A percentile compares a stretch with the other conserved stretches of the same genome.
These are phyloP conservation scores for Sclerotinia subarctica DNA, from an alignment of 2,329 filamentous ascomycete genomes.

Conservation along the genomic window DNA sequence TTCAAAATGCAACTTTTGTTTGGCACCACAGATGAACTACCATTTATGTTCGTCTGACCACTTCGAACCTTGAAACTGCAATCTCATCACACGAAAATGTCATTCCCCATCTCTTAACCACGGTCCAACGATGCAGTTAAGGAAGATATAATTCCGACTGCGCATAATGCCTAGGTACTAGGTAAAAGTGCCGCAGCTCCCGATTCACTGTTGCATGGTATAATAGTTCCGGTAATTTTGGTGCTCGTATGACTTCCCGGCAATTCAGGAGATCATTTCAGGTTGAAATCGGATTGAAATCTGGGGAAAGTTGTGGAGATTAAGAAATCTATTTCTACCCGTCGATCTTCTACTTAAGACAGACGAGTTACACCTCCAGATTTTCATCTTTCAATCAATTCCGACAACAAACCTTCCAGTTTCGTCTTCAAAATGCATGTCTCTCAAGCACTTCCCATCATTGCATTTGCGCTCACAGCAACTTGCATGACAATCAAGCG, in stretches of 20 bases:
- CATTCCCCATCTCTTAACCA: background rate
- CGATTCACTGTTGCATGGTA: slow-evolving; percentile 1
- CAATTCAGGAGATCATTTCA: background rate
- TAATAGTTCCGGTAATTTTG: background rate
- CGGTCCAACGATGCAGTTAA: background rate
- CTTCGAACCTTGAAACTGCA: background rate
- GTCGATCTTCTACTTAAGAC: background rate
- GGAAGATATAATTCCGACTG: background rate
- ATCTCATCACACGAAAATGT: background rate
- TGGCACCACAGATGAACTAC: background rate
- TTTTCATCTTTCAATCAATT: background rate
- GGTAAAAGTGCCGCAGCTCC: background rate
- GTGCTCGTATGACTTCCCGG: background rate
- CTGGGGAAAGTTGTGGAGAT: background rate
- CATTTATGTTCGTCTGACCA: slow-evolving; percentile 21
- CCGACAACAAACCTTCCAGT: background rate
- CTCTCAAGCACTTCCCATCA: background rate
- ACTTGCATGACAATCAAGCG: background rate
- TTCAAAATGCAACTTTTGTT: slow-evolving; percentile 4
- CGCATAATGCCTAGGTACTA: background rate
- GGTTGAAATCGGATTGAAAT: background rate
- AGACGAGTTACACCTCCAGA: background rate
- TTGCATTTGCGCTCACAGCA: background rate
- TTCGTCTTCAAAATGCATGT: background rate
- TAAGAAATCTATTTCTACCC: background rate